A percentile compares a stretch with the other conserved stretches of the same genome.
Conservation (phyloP, 306 rosid genomes). For the Dalbergia cultrata region DNA sequence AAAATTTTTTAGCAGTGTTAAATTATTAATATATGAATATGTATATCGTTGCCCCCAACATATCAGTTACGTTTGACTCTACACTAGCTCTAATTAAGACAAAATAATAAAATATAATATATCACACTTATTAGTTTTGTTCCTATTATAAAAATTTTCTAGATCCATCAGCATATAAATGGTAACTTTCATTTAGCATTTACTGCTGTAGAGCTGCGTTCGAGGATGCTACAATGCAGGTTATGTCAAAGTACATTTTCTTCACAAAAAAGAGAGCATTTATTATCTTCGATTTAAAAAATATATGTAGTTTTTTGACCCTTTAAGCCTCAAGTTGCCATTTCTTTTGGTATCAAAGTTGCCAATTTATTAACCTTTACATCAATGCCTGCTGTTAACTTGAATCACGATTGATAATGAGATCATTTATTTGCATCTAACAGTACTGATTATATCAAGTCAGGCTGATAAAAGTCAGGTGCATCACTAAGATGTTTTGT, state of each 20-base stretch:
- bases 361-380: neutral
- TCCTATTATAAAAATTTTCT: no score
- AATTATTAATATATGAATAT: no score
- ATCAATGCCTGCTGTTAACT: neutral
- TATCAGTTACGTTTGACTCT: no score
- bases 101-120: no score
- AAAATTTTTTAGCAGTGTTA: no score
- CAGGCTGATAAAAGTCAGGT: neutral
- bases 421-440: neutral
- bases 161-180: no score
- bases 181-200: neutral
- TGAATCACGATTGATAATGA: slow-evolving; percentile 17
- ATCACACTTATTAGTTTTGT: no score
- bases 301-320: neutral
- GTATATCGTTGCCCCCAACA: no score
- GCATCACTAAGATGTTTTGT: neutral
- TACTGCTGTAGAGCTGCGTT: neutral
- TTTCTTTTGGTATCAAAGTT: neutral
- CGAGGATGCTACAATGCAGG: slow-evolving; percentile 1
- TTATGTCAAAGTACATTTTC: neutral
- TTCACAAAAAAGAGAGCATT: neutral
- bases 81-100: no score
- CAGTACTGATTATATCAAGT: neutral
- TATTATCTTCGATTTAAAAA: neutral
- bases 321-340: neutral